Conservation (phyloP, 2,329 filamentous ascomycete species). For the Botrytis tulipae region DNA sequence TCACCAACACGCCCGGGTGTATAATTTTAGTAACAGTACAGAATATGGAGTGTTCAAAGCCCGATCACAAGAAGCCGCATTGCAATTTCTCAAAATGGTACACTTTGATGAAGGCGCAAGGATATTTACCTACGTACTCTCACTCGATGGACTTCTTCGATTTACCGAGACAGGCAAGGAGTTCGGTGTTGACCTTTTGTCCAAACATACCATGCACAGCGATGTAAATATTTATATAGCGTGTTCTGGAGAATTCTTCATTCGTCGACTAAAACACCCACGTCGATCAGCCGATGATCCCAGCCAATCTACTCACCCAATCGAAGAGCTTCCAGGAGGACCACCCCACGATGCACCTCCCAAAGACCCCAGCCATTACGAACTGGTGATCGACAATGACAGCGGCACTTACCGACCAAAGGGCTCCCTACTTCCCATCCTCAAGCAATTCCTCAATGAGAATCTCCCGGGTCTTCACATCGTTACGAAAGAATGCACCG, state of each 20-base stretch:
- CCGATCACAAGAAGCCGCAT: slow-evolving; percentile 67
- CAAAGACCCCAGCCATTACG: slow-evolving; percentile 60
- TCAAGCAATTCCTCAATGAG: slow-evolving; percentile 66
- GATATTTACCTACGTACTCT: slow-evolving; percentile 89
- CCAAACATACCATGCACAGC: slow-evolving; percentile 96
- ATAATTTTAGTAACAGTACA: slow-evolving; percentile 80
- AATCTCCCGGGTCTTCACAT: slow-evolving; percentile 79
- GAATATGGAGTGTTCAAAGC: slow-evolving; percentile 66
- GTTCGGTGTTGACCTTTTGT: slow-evolving; percentile 88
- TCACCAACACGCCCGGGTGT: slow-evolving; percentile 84
- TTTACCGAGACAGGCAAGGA: slow-evolving; percentile 97
- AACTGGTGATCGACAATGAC: slow-evolving; percentile 93
- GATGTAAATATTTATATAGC: slow-evolving; percentile 90
- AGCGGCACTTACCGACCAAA: slow-evolving; percentile 91
- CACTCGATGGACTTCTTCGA: slow-evolving; percentile 78
- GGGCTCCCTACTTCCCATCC: slow-evolving; percentile 66
- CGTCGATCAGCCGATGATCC: slow-evolving; percentile 44
- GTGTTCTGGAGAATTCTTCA: slow-evolving; percentile 89
- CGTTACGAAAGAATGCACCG: slow-evolving; percentile 73
- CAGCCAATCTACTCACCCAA: slow-evolving; percentile 53
- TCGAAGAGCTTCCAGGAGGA: slow-evolving; percentile 47
- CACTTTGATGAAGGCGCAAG: slow-evolving; percentile 84
- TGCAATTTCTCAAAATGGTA: slow-evolving; percentile 80
- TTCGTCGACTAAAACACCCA: slow-evolving; percentile 64
- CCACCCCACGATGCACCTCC: slow-evolving; percentile 47